Evolutionary conservation across 352 stramenopile genomes (phyloP), one percentile per base, ranked within the genome.

Genomic region (Phytopythium sindhum): DNA sequence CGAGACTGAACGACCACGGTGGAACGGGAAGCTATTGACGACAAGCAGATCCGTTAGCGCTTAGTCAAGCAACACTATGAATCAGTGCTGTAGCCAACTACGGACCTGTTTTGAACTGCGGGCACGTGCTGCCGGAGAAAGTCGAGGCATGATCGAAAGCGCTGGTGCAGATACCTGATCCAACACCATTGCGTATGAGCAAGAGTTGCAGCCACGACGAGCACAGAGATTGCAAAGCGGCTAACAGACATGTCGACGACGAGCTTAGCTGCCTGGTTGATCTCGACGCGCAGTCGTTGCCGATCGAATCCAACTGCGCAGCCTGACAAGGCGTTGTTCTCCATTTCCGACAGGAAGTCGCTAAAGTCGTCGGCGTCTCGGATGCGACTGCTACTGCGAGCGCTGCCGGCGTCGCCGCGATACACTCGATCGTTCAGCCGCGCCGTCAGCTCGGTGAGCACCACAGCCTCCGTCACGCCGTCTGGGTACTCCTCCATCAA

Each of bases 401-500:
- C 26, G 26, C 58, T 66, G 60, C 67, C 64, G 0, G 47, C 51
- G 33, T 52, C 23, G 10, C 45, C 45, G 14, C 50, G 54, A 39
- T 59, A 41, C 44, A 77, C 66, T 12, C 68, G 75, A 35, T 77
- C 69, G 33, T 85, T 54, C 0, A 90, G 57, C 37, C 75, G 65
- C 55, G 70, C 66, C 53, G 78, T 70, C 41, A 93, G 50, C 61
- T 93, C 84, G 5, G 80, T 90, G 23, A 90, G 42, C 23, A 89
- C 65, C 14, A 91, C 66, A 2, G 78, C 79, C 45, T 89, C 75
- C 0, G 84, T 91, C 7, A 93, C 56, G 21, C 84, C 84, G 64
- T 88, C 80, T 1, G 84, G 84, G 62, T 91, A 91, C 57, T 81
- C 78, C 56, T 84, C 77, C 19, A 88, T 60, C 14, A 93, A 55